Base-by-base conservation (phyloP, 257 asterid species). In the Solanum virginianum region DNA sequence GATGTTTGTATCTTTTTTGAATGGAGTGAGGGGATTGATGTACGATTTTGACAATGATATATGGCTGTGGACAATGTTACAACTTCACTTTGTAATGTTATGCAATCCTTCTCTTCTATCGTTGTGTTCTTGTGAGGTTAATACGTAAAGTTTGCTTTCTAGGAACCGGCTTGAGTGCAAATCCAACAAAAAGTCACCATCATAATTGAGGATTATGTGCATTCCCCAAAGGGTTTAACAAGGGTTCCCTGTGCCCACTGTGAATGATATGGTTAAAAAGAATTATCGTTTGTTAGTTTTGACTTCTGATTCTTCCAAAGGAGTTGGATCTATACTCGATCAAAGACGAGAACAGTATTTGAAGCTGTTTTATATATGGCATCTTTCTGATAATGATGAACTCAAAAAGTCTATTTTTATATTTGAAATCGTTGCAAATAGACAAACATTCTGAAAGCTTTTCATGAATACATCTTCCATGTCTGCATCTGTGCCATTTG, bases 1-100 rank as follows among this genome's bases (percentile, higher is more conserved):
- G 70, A 39, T 36, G 62, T 49, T 66, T 60, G 80, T 75, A 66
- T 59, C 80, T n/a, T 36, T 75, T 83, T 90, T 94, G 99, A 96
- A 96, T 90, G 98, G 98, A 90, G 99, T 95, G 81, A 91, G 99
- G 88, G 99, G 99, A 60, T 89, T 96, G 92, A 96, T 96, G 99
- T 95, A 96, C 75, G 98, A 96, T 86, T 96, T 96, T 88, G 97
- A 94, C 92, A 91, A 94, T 59, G 98, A 95, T 87, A 92, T 96
- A 85, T 96, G 99, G 99, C 97, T 93, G 88, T 13, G 98, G 98
- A 84, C 97, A 95, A 85, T 96, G 99, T 90, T 96, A 89, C 93
- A 96, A 96, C 91, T 92, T 94, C 94, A 96, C 99, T 96, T 96
- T 82, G 99, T 95, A 96, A 91, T 75, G 47, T 89, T 57, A 80